These are phyloP conservation scores for Neocatenulostroma microsporum DNA, from an alignment of 2,329 filamentous ascomycete species.

Conservation along the genomic window DNA sequence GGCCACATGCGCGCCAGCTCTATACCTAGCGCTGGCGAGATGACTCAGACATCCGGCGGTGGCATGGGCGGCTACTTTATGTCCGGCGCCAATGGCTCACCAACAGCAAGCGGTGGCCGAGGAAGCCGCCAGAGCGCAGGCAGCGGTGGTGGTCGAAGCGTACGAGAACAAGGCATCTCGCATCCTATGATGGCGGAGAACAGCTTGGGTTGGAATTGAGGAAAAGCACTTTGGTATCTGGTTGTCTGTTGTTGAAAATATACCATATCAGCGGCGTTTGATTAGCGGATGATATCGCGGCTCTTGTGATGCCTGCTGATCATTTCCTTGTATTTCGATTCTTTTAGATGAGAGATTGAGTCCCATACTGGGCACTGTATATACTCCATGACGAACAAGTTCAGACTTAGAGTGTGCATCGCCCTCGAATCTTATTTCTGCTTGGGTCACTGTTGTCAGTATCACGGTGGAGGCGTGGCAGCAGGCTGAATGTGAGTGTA, in stretches of 20 bases:
- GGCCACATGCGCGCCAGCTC: constrained; percentile 72
- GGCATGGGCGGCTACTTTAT: constrained; percentile 49
- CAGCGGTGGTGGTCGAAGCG: constrained; percentile 59
- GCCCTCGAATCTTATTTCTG: too few species aligned
- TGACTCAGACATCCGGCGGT: constrained; percentile 33
- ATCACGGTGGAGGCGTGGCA: too few species aligned
- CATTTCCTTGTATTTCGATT: too few species aligned
- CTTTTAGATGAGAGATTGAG: too few species aligned
- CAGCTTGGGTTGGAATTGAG: constrained; percentile 89
- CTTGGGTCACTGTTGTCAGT: too few species aligned
- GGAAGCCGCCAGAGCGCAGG: constrained; percentile 43
- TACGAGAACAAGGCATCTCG: constrained; percentile 67
- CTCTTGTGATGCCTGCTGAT: too few species aligned
- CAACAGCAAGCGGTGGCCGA: constrained; percentile 31
- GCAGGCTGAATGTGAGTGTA: too few species aligned
- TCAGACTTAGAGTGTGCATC: too few species aligned
- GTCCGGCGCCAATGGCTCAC: constrained; percentile 53
- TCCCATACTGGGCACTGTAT: too few species aligned
- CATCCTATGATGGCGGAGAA: constrained; percentile 89
- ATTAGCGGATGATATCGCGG: too few species aligned
- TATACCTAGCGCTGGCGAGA: constrained; percentile 54
- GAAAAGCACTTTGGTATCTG: background rate
- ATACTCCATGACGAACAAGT: too few species aligned
- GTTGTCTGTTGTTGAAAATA: background rate
- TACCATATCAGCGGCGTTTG: constrained; percentile 2